These are phyloP conservation scores for Pezicula carpinea DNA, from an alignment of 2,329 filamentous ascomycete genomes.

Conservation along the genomic window DNA sequence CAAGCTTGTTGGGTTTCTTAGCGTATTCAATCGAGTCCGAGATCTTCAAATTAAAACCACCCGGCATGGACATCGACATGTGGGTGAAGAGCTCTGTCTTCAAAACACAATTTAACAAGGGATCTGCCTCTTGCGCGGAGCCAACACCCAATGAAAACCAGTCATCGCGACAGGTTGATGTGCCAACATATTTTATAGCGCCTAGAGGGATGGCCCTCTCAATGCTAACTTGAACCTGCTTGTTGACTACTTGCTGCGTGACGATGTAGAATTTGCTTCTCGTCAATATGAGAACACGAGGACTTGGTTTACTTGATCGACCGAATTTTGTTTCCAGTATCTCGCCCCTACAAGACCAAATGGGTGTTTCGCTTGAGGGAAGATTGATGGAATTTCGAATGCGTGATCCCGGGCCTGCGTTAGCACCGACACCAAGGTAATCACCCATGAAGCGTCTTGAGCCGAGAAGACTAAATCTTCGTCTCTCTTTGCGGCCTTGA, in stretches of 20 bases:
- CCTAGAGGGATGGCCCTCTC: slow-evolving; percentile 81
- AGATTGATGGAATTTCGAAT: slow-evolving; percentile 73
- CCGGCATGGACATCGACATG: slow-evolving; percentile 70
- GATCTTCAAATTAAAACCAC: slow-evolving; percentile 75
- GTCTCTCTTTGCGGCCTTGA: slow-evolving; percentile 80
- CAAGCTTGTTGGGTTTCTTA: slow-evolving; percentile 94
- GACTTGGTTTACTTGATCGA: slow-evolving; percentile 88
- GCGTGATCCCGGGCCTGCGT: slow-evolving; percentile 72
- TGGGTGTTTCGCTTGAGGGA: slow-evolving; percentile 63
- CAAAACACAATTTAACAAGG: slow-evolving; percentile 87
- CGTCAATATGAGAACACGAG: slow-evolving; percentile 79
- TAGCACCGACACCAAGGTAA: slow-evolving; percentile 84
- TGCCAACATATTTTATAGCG: slow-evolving; percentile 81
- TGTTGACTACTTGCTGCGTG: slow-evolving; percentile 76
- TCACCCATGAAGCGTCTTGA: slow-evolving; percentile 92
- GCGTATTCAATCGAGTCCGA: slow-evolving; percentile 87
- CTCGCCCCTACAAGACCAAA: slow-evolving; percentile 92
- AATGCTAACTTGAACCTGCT: slow-evolving; percentile 73
- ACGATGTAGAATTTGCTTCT: slow-evolving; percentile 85
- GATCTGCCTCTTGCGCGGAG: slow-evolving; percentile 88
- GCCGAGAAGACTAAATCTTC: slow-evolving; percentile 85
- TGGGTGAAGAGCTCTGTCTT: slow-evolving; percentile 98
- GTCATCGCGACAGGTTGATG: slow-evolving; percentile 81
- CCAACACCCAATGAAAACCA: slow-evolving; percentile 93
- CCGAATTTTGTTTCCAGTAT: slow-evolving; percentile 91